A percentile compares a stretch with the other conserved stretches of the same genome.
phyloP scores from a whole-genome alignment of 306 rosid genomes.

The Cicer yamashitae region DNA sequence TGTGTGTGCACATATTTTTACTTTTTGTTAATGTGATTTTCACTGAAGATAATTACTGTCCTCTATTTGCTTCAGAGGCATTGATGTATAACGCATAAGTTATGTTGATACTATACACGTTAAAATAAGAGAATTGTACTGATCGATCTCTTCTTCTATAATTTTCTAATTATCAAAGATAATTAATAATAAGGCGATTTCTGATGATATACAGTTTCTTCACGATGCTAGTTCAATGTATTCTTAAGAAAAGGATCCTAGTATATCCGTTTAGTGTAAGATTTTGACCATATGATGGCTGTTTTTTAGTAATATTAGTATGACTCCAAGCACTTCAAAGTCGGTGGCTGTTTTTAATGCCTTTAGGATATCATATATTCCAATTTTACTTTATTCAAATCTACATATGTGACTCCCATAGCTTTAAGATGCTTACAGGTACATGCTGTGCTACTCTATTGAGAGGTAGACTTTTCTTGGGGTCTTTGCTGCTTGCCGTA shows the following conservation, averaged over 20 bases:
- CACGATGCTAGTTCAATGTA: conserved; percentile 36
- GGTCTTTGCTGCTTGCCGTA: conserved; percentile 85
- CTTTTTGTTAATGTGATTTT: conserved; percentile 25
- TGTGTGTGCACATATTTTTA: conserved; percentile 34
- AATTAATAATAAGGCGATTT: conserved; percentile 40
- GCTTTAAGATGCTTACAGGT: conserved; percentile 91
- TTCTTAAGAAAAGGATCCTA: conserved; percentile 39
- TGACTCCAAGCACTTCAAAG: conserved; percentile 43
- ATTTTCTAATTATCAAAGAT: conserved; percentile 13
- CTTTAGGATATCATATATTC: conserved; percentile 39
- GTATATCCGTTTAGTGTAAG: conserved; percentile 46
- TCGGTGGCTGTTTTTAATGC: conserved; percentile 40
- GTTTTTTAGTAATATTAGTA: conserved; percentile 23
- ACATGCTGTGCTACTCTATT: conserved; percentile 77
- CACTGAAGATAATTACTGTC: conserved; percentile 25
- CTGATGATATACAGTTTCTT: conserved; percentile 32
- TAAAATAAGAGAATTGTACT: conserved; percentile 24
- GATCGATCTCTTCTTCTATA: conserved; percentile 23
- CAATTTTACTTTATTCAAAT: conserved; percentile 49
- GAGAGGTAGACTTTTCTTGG: conserved; percentile 87
- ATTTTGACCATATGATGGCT: conserved; percentile 49
- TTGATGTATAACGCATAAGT: conserved; percentile 32
- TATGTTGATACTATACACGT: conserved; percentile 36
- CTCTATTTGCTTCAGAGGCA: conserved; percentile 30
- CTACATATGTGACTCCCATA: conserved; percentile 58